Base-by-base conservation (phyloP, 2,329 filamentous ascomycete genomes). In the Cryphonectria parasitica region DNA sequence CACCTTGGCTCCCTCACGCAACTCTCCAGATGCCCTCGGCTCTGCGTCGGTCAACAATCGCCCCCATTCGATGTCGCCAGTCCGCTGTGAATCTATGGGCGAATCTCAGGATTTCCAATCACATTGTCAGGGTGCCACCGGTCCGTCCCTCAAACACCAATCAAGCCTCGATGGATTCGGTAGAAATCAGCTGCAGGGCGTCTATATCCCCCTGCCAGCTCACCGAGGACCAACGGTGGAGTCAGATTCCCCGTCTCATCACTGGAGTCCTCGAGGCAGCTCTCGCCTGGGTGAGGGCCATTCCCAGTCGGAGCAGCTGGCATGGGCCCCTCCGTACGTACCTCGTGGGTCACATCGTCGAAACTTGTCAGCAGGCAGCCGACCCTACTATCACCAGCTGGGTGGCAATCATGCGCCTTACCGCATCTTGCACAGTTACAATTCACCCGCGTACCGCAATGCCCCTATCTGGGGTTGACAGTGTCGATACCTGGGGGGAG, bases 381-480 rank as follows among this genome's bases (percentile, higher is more conserved):
- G 62, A 34, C 77, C 77, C 45, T 64, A 74, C 31, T 73, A 73
- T 60, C 71, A 71, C 31, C 60, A 68, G 28, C 10, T 43, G 17
- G 67, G 61, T n/a, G 62, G 63, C 39, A 63, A 72, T 7, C 74
- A 78, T 41, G 77, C 78, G 17, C 85, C 84, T 11, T 88, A 85
- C 71, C 84, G 86, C 1, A 80, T 88, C 15, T 78, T 88, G 11
- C 87, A 89, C 77, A 88, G 86, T 77, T 88, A 89, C 74, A 87
- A 88, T 75, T 87, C 87, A 4, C 86, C 87, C 6, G 85, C 87
- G 7, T 89, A 89, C 74, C 82, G 82, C 39, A 82, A 85, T 49
- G 83, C 80, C 3, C 87, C 86, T 0, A 87, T 88, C n/a, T 88
- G 86, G 86, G 83, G 85, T n/a, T 87, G 73, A 79, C 7, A 34